A percentile compares a stretch with the other conserved stretches of the same genome.
Conservation (phyloP, 2,329 filamentous ascomycete species). For the Penicillium sumatraense region DNA sequence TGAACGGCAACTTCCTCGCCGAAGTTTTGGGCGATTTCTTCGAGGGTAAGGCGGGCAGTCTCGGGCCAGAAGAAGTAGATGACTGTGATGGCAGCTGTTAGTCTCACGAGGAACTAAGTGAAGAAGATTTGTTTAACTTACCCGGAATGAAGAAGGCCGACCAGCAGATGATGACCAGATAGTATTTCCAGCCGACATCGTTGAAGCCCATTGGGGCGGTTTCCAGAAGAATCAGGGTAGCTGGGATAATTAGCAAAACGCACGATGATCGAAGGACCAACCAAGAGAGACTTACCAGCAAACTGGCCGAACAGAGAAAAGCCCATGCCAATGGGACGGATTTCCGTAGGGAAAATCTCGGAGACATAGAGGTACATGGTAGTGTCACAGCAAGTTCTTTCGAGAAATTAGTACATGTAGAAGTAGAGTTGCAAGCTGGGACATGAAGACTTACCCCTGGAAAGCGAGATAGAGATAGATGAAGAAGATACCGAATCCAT, state of each 20-base stretch:
- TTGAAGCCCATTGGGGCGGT: conserved; percentile 51
- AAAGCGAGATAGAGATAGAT: conserved; percentile 55
- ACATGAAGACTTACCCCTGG: conserved; percentile 43
- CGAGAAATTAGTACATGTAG: conserved; percentile 10
- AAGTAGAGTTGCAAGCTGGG: no score
- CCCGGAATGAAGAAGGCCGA: conserved; percentile 47
- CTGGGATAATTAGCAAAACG: conserved; percentile 14
- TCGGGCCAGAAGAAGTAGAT: conserved; percentile 53
- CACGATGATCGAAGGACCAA: not conserved
- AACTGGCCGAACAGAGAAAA: conserved; percentile 58
- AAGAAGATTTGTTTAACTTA: conserved; percentile 12
- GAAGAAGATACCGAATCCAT: conserved; percentile 47
- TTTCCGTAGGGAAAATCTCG: conserved; percentile 56
- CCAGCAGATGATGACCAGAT: conserved; percentile 54
- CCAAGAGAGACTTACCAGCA: conserved; percentile 38
- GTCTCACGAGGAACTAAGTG: not conserved
- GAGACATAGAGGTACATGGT: conserved; percentile 53
- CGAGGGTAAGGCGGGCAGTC: conserved; percentile 49
- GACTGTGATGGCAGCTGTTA: conserved; percentile 27
- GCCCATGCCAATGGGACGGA: conserved; percentile 57
- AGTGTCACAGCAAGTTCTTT: conserved; percentile 51
- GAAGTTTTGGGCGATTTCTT: conserved; percentile 53
- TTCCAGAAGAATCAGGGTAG: conserved; percentile 55
- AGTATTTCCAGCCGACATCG: conserved; percentile 56
- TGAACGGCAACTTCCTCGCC: conserved; percentile 57